Evolutionary conservation across 2,329 filamentous ascomycete species (phyloP), one percentile per base, ranked within the genome.

Genomic region (Neofusicoccum cordaticola): DNA sequence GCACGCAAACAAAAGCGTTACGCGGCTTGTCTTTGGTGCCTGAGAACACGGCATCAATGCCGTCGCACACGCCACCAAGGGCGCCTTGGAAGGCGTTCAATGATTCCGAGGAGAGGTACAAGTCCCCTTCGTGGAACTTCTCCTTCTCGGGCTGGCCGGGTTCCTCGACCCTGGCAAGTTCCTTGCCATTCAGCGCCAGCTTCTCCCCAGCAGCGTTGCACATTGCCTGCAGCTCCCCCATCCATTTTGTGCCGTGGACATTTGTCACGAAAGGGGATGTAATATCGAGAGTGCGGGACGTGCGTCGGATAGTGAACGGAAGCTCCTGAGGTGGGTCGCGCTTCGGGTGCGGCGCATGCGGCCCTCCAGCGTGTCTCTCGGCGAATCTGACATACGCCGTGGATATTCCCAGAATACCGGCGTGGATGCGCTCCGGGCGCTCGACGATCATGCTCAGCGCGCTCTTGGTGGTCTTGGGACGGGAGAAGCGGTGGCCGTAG

Each of bases 301-400:
- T 95, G 78, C 93, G 96, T 66, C 87, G 86, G 69, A 99, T 96
- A 67, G 87, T 87, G 75, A 98, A 98, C 0, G 93, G 93, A 19
- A 89, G 85, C 60, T 80, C 83, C 48, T 85, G 83, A 13, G 89
- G 78, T 9, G 85, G 80, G 66, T 88, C 83, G 3, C 84, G 80
- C 35, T 85, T 80, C 0, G 90, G 90, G 66, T 88, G 84, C 12
- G 91, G 85, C 5, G 91, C 85, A 74, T 89, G 84, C 45, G 80
- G 81, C 31, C 90, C 92, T 35, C 89, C 90, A 15, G 84, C 83
- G 77, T 97, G 89, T 35, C 93, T 85, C 62, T 88, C 90, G 17
- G 93, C 94, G 5, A 98, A 84, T n/a, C 92, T 88, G 44, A 98
- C 91, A 75, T 98, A 98, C 0, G 95, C 95, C 12, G 90, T 85